Evolutionary conservation across 441 rosid species (phyloP), one percentile per base, ranked within the genome.

Genomic region (Geranium incanum): DNA sequence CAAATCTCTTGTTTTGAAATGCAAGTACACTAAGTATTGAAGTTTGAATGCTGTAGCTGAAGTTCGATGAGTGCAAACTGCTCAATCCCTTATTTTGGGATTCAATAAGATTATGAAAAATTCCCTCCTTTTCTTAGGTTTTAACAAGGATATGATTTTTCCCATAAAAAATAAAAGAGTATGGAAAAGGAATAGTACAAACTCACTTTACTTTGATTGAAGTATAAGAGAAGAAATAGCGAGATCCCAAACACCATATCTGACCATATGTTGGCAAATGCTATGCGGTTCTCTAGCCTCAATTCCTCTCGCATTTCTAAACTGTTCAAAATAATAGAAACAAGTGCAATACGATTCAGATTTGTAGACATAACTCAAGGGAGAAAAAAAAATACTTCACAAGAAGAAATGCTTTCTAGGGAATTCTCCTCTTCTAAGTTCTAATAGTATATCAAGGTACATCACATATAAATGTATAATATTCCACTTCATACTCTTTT

Each of bases 241-340:
- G 99, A 82, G 78, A 95, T 73, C 81, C 97, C 97, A 75, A 94
- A 94, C 59, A 88, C 86, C 89, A 84, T 88, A 76, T 94, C 97
- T 3, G 97, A 92, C 97, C 90, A 94, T 79, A 94, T 88, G 81
- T 90, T 94, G 70, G 97, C 97, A 85, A 92, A 95, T 74, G 95
- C 86, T 80, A 75, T 88, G 70, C 95, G 88, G 78, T 95, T 95
- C 78, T 90, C 96, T 81, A 92, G 77, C 79, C 95, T 88, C 88
- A 85, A 83, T 69, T 94, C 90, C 23, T 94, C 99, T 71, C 87
- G 83, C 77, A 94, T 78, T 81, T 92, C 94, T 81, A 94, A 86
- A 79, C 97, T 94, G 87, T 79, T 77, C 38, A 21, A 83, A 78
- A 68, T 13, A 76, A 33, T 72, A 72, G 78, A 9, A 5, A 72